These are phyloP conservation scores for Clitoria ternatea DNA, from an alignment of 306 rosid genomes.

Conservation along the genomic window DNA sequence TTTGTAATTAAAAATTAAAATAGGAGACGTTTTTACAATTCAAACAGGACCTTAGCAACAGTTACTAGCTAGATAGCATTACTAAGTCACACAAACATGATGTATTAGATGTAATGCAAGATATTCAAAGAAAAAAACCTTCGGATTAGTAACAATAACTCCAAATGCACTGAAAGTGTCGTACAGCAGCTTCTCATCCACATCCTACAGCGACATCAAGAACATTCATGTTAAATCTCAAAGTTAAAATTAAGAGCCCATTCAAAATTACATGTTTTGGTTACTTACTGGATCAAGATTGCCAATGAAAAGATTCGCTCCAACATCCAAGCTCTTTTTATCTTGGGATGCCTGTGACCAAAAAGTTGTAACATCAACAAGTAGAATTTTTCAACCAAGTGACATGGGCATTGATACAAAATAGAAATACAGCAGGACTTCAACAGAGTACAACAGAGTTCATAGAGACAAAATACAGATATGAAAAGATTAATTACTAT, in stretches of 20 bases:
- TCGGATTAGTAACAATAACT: conserved; percentile 94
- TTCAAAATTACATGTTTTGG: conserved; percentile 1
- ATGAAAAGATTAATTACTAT: background rate
- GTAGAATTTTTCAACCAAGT: conserved; percentile 8
- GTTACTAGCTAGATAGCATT: background rate
- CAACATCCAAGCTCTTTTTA: conserved; percentile 95
- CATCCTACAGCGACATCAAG: conserved; percentile 62
- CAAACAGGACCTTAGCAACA: no score
- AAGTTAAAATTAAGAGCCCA: background rate
- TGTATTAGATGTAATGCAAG: background rate
- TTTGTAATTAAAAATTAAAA: no score
- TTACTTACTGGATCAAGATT: conserved; percentile 89
- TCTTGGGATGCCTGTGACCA: conserved; percentile 89
- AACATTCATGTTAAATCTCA: conserved; percentile 3
- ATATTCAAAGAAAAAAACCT: conserved; percentile 46
- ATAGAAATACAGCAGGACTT: background rate
- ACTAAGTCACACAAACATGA: background rate
- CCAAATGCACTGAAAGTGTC: conserved; percentile 99
- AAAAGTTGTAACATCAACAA: background rate
- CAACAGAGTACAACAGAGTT: background rate
- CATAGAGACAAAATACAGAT: background rate
- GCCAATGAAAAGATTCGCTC: conserved; percentile 95
- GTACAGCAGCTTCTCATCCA: conserved; percentile 92
- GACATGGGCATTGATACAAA: background rate
- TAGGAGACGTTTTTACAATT: no score